These are phyloP conservation scores for Colletotrichum sp. DNA, from an alignment of 2,329 filamentous ascomycete genomes.

Conservation along the genomic window DNA sequence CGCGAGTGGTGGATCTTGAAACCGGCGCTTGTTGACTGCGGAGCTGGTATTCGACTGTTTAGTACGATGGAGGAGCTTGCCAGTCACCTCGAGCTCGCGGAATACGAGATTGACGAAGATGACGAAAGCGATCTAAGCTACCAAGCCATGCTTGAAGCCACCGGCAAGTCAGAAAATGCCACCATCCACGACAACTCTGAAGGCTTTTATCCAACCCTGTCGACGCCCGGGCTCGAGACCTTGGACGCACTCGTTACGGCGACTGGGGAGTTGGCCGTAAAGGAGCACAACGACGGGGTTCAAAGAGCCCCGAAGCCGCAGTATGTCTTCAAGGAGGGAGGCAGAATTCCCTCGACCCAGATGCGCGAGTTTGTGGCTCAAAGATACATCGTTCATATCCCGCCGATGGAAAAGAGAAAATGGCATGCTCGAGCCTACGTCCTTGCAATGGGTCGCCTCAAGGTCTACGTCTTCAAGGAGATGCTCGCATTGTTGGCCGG, in stretches of 20 bases:
- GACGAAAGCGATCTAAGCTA: slow-evolving; percentile 28
- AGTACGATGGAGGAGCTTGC: slow-evolving; percentile 40
- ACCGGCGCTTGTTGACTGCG: slow-evolving; percentile 42
- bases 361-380: slow-evolving; percentile 43
- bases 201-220: slow-evolving; percentile 25
- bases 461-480: slow-evolving; percentile 39
- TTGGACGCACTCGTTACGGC: slow-evolving; percentile 35
- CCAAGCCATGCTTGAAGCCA: background rate
- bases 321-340: slow-evolving; percentile 32
- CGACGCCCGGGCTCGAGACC: slow-evolving; percentile 27
- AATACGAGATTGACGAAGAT: slow-evolving; percentile 31
- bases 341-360: slow-evolving; percentile 38
- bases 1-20: slow-evolving; percentile 45
- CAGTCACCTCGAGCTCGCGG: slow-evolving; percentile 36
- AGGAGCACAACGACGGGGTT: background rate
- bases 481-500: slow-evolving; percentile 38
- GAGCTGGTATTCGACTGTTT: slow-evolving; percentile 41
- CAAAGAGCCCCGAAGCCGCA: slow-evolving; percentile 17
- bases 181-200: background rate
- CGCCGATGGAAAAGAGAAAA: slow-evolving; percentile 34
- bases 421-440: slow-evolving; percentile 42
- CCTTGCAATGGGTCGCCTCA: slow-evolving; percentile 38
- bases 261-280: slow-evolving; percentile 24
- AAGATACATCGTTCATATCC: slow-evolving; percentile 36
- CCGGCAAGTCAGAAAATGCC: background rate